These are phyloP conservation scores for Mucor saturninus DNA, from an alignment of 371 early-diverging fungal genomes.

Conservation along the genomic window DNA sequence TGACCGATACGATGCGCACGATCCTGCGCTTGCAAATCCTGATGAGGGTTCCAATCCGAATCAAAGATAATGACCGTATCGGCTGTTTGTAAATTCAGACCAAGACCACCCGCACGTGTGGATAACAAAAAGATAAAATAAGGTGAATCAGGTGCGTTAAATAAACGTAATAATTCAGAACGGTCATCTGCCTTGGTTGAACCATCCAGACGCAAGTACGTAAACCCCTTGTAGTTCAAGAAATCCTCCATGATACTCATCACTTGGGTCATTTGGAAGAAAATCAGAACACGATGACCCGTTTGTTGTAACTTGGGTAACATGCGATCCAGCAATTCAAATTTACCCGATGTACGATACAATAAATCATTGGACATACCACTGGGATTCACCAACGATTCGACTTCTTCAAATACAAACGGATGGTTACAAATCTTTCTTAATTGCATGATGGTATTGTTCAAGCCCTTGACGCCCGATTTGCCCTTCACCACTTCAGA, in stretches of 20 bases:
- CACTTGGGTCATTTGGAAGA: constrained; percentile 99
- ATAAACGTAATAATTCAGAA: constrained; percentile 76
- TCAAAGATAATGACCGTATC: constrained; percentile 99
- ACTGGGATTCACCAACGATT: constrained; percentile 73
- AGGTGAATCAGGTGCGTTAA: constrained; percentile 83
- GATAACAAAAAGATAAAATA: constrained; percentile 95
- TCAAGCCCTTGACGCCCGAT: constrained; percentile 80
- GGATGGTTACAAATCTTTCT: constrained; percentile 99
- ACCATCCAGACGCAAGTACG: constrained; percentile 95
- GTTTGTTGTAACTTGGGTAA: constrained; percentile 89
- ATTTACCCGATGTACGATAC: constrained; percentile 93
- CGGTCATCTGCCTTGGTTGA: constrained; percentile 93
- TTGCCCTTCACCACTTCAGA: constrained; percentile 53
- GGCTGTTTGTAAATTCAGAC: constrained; percentile 98
- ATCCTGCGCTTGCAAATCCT: constrained; percentile 99
- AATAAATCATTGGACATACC: constrained; percentile 59
- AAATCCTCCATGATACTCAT: constrained; percentile 98
- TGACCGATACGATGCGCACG: constrained; percentile 99
- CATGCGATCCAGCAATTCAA: constrained; percentile 96
- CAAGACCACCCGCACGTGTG: constrained; percentile 99
- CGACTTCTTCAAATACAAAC: constrained; percentile 96
- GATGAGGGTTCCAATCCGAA: constrained; percentile 99
- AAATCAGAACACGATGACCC: constrained; percentile 95
- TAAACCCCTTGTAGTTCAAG: constrained; percentile 74
- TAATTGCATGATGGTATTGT: constrained; percentile 98